A percentile compares a stretch with the other conserved stretches of the same genome.
phyloP scores from a whole-genome alignment of 2,329 filamentous ascomycete genomes.

The Aspergillus piperis region DNA sequence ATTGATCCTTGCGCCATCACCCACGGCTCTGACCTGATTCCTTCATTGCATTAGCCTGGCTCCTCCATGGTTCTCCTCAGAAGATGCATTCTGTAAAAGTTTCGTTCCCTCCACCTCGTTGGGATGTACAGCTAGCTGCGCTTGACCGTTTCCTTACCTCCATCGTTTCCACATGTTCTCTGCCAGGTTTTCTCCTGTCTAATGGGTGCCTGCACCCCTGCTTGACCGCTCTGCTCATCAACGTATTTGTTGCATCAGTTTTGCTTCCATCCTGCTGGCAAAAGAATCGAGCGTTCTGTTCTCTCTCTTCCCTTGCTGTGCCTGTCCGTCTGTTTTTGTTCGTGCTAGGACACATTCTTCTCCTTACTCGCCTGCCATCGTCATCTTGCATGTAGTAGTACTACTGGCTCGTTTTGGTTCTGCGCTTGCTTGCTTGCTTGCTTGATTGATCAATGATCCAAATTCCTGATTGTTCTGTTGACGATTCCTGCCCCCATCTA shows the following conservation, averaged over 20 bases:
- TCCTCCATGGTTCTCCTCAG: neutral
- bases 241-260: neutral
- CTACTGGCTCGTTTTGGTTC: no score
- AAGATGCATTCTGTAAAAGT: conserved; percentile 9
- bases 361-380: neutral
- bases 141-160: neutral
- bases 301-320: neutral
- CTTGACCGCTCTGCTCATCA: neutral
- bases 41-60: neutral
- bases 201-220: neutral
- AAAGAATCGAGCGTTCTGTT: conserved; percentile 4
- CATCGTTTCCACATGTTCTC: neutral
- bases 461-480: neutral
- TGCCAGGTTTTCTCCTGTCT: neutral
- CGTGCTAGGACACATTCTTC: neutral
- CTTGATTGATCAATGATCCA: neutral
- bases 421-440: neutral
- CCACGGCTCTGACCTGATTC: neutral
- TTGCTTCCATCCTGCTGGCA: conserved; percentile 1
- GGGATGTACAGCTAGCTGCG: conserved; percentile 17
- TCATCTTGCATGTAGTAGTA: neutral
- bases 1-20: neutral
- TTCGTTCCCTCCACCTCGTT: neutral
- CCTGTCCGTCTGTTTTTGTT: neutral
- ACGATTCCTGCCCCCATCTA: neutral